A percentile compares a stretch with the other conserved stretches of the same genome.
These are phyloP conservation scores for Metschnikowia matae DNA, from an alignment of 805 yeast genomes.

Conservation along the genomic window DNA sequence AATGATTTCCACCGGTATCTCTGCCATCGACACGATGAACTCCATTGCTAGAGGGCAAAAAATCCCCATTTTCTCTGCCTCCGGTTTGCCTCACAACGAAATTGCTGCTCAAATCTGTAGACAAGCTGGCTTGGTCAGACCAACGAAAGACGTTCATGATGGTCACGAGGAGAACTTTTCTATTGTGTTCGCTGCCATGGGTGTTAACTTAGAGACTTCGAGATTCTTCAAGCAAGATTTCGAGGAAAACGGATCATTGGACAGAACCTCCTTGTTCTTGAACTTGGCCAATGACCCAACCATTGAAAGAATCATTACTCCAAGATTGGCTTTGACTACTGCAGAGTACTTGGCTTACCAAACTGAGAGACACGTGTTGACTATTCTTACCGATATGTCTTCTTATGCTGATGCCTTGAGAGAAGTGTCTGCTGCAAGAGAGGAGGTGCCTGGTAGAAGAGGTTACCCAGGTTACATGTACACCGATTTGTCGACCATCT, in stretches of 20 bases:
- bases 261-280: slow-evolving; percentile 93
- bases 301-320: slow-evolving; percentile 98
- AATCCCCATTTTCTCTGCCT: slow-evolving; percentile 97
- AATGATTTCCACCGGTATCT: slow-evolving; percentile 98
- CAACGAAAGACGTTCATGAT: slow-evolving; percentile 98
- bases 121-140: slow-evolving; percentile 98
- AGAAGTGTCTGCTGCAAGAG: slow-evolving; percentile 99
- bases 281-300: slow-evolving; percentile 99
- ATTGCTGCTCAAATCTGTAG: slow-evolving; percentile 99
- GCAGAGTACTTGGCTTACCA: slow-evolving; percentile 98
- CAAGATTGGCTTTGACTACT: slow-evolving; percentile 96
- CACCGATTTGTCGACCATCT: slow-evolving; percentile 97
- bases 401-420: slow-evolving; percentile 99
- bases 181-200: slow-evolving; percentile 99
- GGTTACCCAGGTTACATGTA: slow-evolving; percentile 99
- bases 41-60: slow-evolving; percentile 99
- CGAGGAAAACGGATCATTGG: slow-evolving; percentile 97
- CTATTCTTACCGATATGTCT: slow-evolving; percentile 98
- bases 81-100: slow-evolving; percentile 99
- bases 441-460: slow-evolving; percentile 99
- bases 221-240: slow-evolving; percentile 98
- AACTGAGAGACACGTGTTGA: slow-evolving; percentile 98
- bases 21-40: slow-evolving; percentile 98
- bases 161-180: slow-evolving; percentile 99
- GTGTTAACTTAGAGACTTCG: slow-evolving; percentile 97